Evolutionary conservation across 345 rosid genomes (phyloP), one percentile per base, ranked within the genome.

Genomic region (Camelina neglecta): DNA sequence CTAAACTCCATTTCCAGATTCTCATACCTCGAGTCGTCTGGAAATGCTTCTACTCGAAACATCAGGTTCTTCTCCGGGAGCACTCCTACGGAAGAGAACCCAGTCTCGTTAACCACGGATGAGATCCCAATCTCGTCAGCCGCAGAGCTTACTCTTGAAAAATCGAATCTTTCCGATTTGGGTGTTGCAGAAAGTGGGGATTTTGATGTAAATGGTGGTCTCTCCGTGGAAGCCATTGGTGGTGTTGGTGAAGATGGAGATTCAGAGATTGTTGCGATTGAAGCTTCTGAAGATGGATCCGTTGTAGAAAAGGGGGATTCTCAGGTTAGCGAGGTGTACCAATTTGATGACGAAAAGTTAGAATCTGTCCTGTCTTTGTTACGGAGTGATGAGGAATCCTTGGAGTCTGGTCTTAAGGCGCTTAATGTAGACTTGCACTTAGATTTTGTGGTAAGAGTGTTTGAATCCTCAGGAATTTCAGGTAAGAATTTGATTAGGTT

Each of bases 401-500:
- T 91, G 53, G 90, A 85, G 74, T 81, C 86, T 4, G 84, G 65
- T 50, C 86, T 93, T 60, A 84, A 85, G 70, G 31, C 51, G 3
- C 65, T 89, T 38, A 72, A 67, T 69, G 18, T 91, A 51, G 75
- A 67, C 63, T 81, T 88, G 60, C 79, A 68, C 44, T 83, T 83
- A 54, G 86, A 81, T 21, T 83, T 91, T 78, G 84, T 88, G 55
- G 38, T 77, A 3, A 84, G 71, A 75, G 93, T 90, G 67, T 84
- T 90, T 39, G 83, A 82, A 64, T 81, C 93, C 13, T 87, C 90
- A 35, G 75, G 57, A 3, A 60, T 90, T 54, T 49, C 74, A 50
- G 88, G 87, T 41, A 86, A 87, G 77, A 88, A 84, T 77, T 65
- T 87, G 81, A 80, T 93, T 45, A 70, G 77, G 72, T 93, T 87